These are phyloP conservation scores for Hypoxylon sp. DNA, from an alignment of 2,329 filamentous ascomycete species.

Conservation along the genomic window DNA sequence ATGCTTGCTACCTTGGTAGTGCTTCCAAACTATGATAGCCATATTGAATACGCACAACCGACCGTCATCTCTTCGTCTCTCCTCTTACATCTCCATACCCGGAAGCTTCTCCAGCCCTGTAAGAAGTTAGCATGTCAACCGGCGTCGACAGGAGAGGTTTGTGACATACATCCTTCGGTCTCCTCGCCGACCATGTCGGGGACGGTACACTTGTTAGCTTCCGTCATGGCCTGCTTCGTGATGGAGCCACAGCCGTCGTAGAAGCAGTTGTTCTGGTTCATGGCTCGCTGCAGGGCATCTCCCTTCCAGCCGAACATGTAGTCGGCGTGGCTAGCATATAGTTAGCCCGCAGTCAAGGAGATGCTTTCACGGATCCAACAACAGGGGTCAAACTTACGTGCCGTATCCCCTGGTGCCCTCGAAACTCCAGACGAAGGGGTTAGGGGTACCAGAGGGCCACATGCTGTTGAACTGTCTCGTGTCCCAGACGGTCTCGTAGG, in stretches of 20 bases:
- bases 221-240: constrained; percentile 44
- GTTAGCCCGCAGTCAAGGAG: too few species aligned
- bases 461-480: constrained; percentile 51
- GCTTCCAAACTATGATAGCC: too few species aligned
- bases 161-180: constrained; percentile 46
- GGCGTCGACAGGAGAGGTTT: not conserved
- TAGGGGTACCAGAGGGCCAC: constrained; percentile 46
- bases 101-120: constrained; percentile 38
- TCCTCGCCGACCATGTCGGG: constrained; percentile 43
- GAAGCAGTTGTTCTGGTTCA: constrained; percentile 53
- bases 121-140: not conserved
- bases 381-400: too few species aligned
- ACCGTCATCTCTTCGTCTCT: too few species aligned
- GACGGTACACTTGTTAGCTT: constrained; percentile 45
- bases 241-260: constrained; percentile 48
- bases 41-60: too few species aligned
- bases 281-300: constrained; percentile 47
- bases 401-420: constrained; percentile 47
- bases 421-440: constrained; percentile 47
- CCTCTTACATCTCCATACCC: constrained; percentile 30
- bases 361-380: too few species aligned
- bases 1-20: too few species aligned
- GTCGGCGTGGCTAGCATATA: constrained; percentile 43
- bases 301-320: constrained; percentile 40
- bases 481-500: constrained; percentile 57